Percentiles rank a stretch among this genome's conserved stretches.
phyloP scores from a whole-genome alignment of 805 yeast species.

The Sugiyamaella boreocaroliniensis region DNA sequence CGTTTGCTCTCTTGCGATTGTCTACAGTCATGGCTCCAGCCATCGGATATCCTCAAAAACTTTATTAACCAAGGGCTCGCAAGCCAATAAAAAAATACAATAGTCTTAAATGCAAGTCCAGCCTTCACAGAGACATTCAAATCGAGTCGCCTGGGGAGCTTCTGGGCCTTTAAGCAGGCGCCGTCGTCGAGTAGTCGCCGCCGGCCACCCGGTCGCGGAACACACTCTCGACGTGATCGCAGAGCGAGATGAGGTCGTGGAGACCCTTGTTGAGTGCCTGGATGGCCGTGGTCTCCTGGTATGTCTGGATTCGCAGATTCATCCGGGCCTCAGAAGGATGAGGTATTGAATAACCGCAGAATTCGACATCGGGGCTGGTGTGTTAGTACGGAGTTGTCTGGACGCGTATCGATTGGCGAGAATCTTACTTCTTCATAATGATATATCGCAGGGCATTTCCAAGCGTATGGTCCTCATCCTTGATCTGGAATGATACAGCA shows the following conservation, averaged over 20 bases:
- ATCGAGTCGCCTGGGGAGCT: neutral
- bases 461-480: constrained; percentile 92
- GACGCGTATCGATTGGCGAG: constrained; percentile 2
- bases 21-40: too few species aligned
- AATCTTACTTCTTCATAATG: constrained; percentile 72
- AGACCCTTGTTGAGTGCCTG: constrained; percentile 91
- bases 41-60: neutral
- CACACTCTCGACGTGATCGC: constrained; percentile 74
- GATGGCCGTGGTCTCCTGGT: constrained; percentile 74
- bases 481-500: constrained; percentile 88
- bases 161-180: constrained; percentile 8
- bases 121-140: neutral
- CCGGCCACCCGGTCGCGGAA: constrained; percentile 64
- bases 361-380: constrained; percentile 79
- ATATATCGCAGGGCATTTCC: constrained; percentile 92
- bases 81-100: constrained; percentile 1
- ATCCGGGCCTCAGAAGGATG: constrained; percentile 92
- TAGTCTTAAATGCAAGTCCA: neutral
- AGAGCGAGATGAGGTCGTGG: constrained; percentile 73
- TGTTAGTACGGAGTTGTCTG: neutral
- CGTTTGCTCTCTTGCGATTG: too few species aligned
- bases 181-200: constrained; percentile 36
- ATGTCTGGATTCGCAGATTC: constrained; percentile 90
- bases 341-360: constrained; percentile 97
- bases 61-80: neutral